Percentiles rank a stretch among this genome's conserved stretches.
Conservation (phyloP, 2,329 filamentous ascomycete genomes). For the Delphinella strobiligena region DNA sequence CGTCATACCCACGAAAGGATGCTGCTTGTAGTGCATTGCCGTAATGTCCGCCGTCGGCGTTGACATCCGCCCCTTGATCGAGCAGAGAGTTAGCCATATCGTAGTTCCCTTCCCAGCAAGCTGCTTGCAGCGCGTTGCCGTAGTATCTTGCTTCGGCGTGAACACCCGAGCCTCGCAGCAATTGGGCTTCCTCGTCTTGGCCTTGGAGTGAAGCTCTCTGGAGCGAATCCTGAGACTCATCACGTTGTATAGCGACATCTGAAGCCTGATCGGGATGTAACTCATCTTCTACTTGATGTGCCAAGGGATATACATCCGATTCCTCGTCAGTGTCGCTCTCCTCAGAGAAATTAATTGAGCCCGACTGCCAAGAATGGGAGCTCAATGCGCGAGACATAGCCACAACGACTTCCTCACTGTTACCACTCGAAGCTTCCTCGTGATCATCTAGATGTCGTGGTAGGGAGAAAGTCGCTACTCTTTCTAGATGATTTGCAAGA, state of each 20-base stretch:
- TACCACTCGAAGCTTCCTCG: not conserved
- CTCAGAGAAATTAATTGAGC: too few species aligned
- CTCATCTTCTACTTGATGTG: too few species aligned
- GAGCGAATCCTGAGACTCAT: too few species aligned
- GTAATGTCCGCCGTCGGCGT: constrained; percentile 10
- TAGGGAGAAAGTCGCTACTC: constrained; percentile 1
- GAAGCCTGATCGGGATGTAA: too few species aligned
- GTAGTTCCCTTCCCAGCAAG: constrained; percentile 8
- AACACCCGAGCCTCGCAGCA: not conserved
- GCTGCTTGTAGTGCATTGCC: constrained; percentile 10
- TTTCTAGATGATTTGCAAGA: constrained; percentile 1
- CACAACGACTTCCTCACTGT: too few species aligned
- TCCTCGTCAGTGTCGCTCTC: too few species aligned
- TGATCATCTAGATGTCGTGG: not conserved
- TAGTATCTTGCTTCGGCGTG: constrained; percentile 1
- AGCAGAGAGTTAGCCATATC: constrained; percentile 11
- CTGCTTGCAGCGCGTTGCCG: constrained; percentile 12
- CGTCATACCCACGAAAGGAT: constrained; percentile 3
- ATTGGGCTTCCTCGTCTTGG: too few species aligned
- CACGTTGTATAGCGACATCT: too few species aligned
- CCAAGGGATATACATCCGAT: too few species aligned
- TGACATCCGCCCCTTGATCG: constrained; percentile 8
- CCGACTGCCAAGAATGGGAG: too few species aligned
- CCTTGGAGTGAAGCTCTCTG: too few species aligned
- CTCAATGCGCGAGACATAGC: too few species aligned